These are phyloP conservation scores for Benincasa hispida DNA, from an alignment of 306 rosid species.

Conservation along the genomic window DNA sequence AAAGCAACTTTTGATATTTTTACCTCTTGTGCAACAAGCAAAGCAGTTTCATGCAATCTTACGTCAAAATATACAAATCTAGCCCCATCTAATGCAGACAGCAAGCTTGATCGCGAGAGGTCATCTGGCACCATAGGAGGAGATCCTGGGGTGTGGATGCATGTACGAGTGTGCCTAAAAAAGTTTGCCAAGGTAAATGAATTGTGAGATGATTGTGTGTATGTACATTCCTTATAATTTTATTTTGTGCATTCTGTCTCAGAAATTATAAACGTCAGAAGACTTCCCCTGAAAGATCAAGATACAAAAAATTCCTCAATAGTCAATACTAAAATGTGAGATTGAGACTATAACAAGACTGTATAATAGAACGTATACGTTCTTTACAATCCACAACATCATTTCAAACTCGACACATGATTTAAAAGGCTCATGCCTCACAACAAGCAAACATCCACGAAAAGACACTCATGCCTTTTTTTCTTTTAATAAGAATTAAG, in stretches of 20 bases:
- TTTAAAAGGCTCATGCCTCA: not conserved
- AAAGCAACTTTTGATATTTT: constrained; percentile 10
- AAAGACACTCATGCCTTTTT: not conserved
- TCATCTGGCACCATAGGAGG: constrained; percentile 70
- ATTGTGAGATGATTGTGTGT: not conserved
- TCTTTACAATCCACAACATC: not conserved
- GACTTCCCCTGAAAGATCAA: not conserved
- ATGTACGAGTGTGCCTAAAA: constrained; percentile 76
- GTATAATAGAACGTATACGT: not conserved
- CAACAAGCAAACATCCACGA: not conserved
- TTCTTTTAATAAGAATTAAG: too few relatives aligned
- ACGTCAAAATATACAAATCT: constrained; percentile 64
- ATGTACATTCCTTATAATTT: not conserved
- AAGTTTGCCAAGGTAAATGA: constrained; percentile 11
- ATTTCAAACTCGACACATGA: not conserved
- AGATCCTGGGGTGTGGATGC: constrained; percentile 72
- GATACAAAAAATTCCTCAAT: not conserved
- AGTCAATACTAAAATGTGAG: not conserved
- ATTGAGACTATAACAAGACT: not conserved
- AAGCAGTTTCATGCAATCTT: constrained; percentile 51
- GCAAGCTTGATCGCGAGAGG: constrained; percentile 38
- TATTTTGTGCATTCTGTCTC: not conserved
- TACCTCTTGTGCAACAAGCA: constrained; percentile 80
- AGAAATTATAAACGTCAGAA: not conserved
- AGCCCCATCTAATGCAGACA: constrained; percentile 64